Percentiles rank a stretch among this genome's conserved stretches.
Evolutionary conservation across 306 rosid species (phyloP).

Genomic region (Cicer bijugum): DNA sequence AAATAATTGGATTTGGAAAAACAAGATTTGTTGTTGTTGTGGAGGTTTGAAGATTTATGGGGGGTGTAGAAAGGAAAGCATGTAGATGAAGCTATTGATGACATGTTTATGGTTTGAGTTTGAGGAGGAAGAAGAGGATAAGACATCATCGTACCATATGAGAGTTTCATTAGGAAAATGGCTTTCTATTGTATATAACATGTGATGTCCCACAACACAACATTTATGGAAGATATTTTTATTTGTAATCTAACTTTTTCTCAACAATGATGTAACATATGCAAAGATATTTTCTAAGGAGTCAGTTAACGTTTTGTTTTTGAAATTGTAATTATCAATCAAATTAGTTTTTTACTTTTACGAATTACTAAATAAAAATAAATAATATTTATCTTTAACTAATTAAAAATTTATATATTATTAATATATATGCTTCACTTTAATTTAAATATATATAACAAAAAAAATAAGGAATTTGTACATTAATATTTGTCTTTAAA

Average conservation of each 20-base stretch:
- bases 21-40: conserved; percentile 25
- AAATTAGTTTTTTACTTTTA: too few relatives aligned
- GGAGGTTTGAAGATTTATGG: neutral
- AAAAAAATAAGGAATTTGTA: too few relatives aligned
- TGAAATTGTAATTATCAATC: too few relatives aligned
- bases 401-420: too few relatives aligned
- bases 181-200: neutral
- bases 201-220: neutral
- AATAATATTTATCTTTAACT: too few relatives aligned
- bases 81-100: conserved; percentile 39
- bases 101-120: conserved; percentile 46
- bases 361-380: too few relatives aligned
- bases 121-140: conserved; percentile 42
- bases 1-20: conserved; percentile 19
- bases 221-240: conserved; percentile 47
- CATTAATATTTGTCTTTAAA: too few relatives aligned
- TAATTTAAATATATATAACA: too few relatives aligned
- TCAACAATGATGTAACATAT: conserved; percentile 11
- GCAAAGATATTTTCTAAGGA: conserved; percentile 1
- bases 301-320: too few relatives aligned
- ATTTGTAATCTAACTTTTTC: neutral
- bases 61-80: conserved; percentile 36
- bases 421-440: too few relatives aligned
- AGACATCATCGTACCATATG: conserved; percentile 34
- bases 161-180: neutral